Evolutionary conservation across 768 basidiomycete genomes (phyloP), one percentile per base, ranked within the genome.

Genomic region (Amanita molliuscula): DNA sequence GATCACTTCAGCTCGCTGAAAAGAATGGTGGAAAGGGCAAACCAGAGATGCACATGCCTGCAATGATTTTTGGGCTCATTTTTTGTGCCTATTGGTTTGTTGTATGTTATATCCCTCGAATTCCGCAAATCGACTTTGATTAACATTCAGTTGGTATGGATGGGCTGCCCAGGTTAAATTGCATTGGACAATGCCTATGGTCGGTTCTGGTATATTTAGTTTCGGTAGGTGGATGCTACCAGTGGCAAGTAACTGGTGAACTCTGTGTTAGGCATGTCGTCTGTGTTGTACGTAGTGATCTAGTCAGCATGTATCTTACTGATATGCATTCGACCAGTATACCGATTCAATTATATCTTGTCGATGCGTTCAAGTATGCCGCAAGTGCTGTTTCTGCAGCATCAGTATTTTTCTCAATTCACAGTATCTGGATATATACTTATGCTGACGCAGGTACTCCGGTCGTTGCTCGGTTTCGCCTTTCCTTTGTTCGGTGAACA

Each of bases 181-280:
- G 0, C 84, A 87, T 56, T 87, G 83, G 84, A 83, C 86, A 34
- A 81, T 87, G 80, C 85, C 85, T 16, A 82, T 87, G 54, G 66
- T 74, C 41, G 81, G 80, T 3, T 72, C 83, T 1, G 73, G 69
- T 4, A 76, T 82, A 45, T 81, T 74, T 53, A 77, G 78, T 4
- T 82, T 84, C 50, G 78, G 76, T 64, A 49, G 48, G 62, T 26
- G n/a, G 25, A 9, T 5, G 29, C n/a, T 28, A 31, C 10, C n/a
- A 0, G 10, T 20, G 8, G 15, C n/a, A 16, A 9, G 6, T 11
- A 31, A 6, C 20, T 48, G 18, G 29, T 29, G 3, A 16, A 41
- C 29, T 26, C 8, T 18, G 13, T 13, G 3, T 1, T 49, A 65
- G 63, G 63, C 10, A 69, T 84, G 68, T 79, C 84, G 82, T 72